Conservation (phyloP, 768 basidiomycete genomes). For the Rhizopogon vesiculosus region DNA sequence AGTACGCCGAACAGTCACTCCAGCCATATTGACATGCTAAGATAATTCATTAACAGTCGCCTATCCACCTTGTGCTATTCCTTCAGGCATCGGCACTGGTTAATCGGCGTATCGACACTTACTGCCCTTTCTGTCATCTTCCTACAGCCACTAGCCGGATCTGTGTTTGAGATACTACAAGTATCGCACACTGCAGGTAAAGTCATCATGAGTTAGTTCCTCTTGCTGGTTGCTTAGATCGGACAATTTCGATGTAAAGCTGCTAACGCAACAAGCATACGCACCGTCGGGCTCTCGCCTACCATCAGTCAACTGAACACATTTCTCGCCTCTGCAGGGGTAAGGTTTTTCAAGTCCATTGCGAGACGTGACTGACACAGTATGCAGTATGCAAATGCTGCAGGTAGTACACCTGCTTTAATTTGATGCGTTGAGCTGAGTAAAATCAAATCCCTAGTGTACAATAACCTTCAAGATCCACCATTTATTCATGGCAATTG, state of each 20-base stretch:
- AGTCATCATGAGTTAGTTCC: conserved; percentile 30
- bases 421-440: neutral
- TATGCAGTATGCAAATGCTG: conserved; percentile 29
- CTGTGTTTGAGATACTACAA: conserved; percentile 24
- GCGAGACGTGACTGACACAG: conserved; percentile 13
- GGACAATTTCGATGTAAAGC: conserved; percentile 19
- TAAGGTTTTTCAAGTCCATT: conserved; percentile 18
- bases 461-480: conserved; percentile 45
- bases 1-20: conserved; percentile 24
- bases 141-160: conserved; percentile 55
- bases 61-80: conserved; percentile 39
- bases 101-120: conserved; percentile 49
- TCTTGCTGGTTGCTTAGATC: conserved; percentile 30
- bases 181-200: conserved; percentile 17
- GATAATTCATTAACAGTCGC: conserved; percentile 30
- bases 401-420: conserved; percentile 11
- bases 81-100: conserved; percentile 45
- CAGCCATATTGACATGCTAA: conserved; percentile 1
- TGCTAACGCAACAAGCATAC: conserved; percentile 35
- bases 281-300: conserved; percentile 40
- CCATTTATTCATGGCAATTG: conserved; percentile 50
- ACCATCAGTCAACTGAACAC: conserved; percentile 40
- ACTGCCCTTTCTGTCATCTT: conserved; percentile 41
- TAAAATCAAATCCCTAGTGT: conserved; percentile 14
- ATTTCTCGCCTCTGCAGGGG: conserved; percentile 59